Base-by-base conservation (phyloP, 495 filamentous ascomycete genomes). In the Sphaerosporella brunnea region DNA sequence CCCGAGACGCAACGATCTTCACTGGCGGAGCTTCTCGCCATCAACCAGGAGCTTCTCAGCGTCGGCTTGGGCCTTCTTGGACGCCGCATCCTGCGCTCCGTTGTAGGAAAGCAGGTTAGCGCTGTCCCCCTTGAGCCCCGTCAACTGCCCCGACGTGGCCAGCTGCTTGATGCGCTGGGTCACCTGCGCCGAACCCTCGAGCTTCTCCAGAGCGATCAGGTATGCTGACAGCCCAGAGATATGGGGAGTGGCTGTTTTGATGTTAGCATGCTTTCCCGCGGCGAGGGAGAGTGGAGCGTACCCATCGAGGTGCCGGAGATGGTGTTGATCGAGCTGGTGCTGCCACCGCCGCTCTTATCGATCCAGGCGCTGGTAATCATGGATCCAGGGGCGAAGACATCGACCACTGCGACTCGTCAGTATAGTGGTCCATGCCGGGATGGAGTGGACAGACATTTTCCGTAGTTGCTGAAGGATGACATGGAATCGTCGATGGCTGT, bases 221-320 rank as follows among this genome's bases (percentile, higher is more conserved):
- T 75, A 77, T 35, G 71, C 69, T 4, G 69, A 71, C 2, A 77
- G 63, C 13, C 74, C 74, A 15, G 70, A 64, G 41, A 77, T 65
- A 61, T 76, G 74, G 0, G 74, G 75, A 7, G 70, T 65, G 20
- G 75, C 62, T 58, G 56, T 64, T 0, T 23, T 52, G 7, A 46
- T 61, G 13, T 46, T 23, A 28, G 46, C 13, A 30, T 18, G 1
- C 41, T 18, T 20, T 1, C 4, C 15, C 2, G 37, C 38, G 1
- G 8, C 7, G 2, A 4, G n/a, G 9, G 11, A 19, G 10, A 9
- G 21, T 11, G 30, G 20, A 1, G 18, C 25, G 24, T 50, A 50
- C 48, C 61, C 62, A 65, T 65, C 2, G 63, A 66, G 44, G 67
- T 71, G 23, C 67, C 68, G 15, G 64, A 66, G 40, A 71, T 67